Percentiles rank a stretch among this genome's conserved stretches.
phyloP scores from a whole-genome alignment of 2,329 filamentous ascomycete genomes.

The Penicillium capsulatum region DNA sequence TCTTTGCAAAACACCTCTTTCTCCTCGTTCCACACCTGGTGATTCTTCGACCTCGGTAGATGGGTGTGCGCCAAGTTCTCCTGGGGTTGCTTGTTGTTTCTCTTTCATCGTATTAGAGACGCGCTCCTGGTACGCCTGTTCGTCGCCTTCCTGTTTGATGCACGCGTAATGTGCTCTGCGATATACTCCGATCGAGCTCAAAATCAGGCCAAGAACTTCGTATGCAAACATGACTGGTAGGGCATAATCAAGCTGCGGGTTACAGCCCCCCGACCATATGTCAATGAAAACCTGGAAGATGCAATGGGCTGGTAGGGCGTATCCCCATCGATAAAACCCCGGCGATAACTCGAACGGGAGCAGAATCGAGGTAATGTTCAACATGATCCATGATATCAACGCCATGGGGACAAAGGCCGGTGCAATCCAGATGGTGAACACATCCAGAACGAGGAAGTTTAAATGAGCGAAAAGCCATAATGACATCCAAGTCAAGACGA shows the following conservation, averaged over 20 bases:
- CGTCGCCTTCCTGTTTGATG: conserved; percentile 17
- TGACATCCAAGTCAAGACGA: conserved; percentile 42
- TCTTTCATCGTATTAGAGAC: neutral
- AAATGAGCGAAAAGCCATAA: conserved; percentile 46
- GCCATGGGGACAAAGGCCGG: conserved; percentile 44
- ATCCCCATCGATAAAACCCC: conserved; percentile 41
- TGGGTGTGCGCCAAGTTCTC: no score
- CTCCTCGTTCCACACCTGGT: no score
- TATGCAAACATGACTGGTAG: conserved; percentile 45
- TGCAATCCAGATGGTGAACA: conserved; percentile 42
- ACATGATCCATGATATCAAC: conserved; percentile 44
- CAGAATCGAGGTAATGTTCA: conserved; percentile 43
- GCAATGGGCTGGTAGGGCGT: conserved; percentile 41
- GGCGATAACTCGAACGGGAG: conserved; percentile 44
- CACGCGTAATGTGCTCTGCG: conserved; percentile 17
- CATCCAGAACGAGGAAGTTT: conserved; percentile 45
- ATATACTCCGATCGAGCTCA: conserved; percentile 20
- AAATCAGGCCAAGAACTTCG: conserved; percentile 26
- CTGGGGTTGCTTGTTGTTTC: no score
- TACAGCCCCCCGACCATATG: conserved; percentile 45
- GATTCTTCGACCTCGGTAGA: no score
- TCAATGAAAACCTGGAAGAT: conserved; percentile 42
- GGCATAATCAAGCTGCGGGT: conserved; percentile 38
- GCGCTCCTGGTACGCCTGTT: conserved; percentile 11
- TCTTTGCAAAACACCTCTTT: no score